Conservation (phyloP, 495 filamentous ascomycete genomes). For the Thozetella sp. region DNA sequence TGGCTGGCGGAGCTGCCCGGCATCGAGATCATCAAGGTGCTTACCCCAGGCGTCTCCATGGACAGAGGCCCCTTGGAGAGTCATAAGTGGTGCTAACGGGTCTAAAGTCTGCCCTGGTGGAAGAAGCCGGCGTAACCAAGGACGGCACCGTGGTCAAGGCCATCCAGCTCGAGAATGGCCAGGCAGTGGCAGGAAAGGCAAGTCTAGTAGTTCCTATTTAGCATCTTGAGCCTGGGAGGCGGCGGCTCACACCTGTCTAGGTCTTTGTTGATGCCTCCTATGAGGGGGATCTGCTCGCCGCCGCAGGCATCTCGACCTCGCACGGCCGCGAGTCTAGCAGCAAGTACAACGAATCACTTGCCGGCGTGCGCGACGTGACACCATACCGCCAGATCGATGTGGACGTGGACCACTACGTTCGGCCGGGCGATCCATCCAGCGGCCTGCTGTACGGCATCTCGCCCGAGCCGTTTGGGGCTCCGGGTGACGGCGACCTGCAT, state of each 20-base stretch:
- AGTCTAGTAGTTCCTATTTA: not conserved
- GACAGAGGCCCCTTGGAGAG: no score
- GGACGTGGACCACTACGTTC: not conserved
- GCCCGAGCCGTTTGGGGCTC: not conserved
- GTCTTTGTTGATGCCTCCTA: not conserved
- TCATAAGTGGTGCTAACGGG: not conserved
- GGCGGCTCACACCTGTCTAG: not conserved
- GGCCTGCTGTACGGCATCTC: not conserved
- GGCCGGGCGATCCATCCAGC: not conserved
- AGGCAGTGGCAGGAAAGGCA: not conserved
- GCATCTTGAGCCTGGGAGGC: not conserved
- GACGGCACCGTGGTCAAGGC: not conserved
- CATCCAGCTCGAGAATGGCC: not conserved
- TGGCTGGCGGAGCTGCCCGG: not conserved
- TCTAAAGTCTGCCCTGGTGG: not conserved
- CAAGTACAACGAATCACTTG: not conserved
- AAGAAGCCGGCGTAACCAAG: not conserved
- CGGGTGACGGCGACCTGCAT: not conserved
- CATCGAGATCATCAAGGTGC: not conserved
- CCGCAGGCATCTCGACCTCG: not conserved
- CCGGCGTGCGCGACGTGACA: not conserved
- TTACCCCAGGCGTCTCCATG: no score
- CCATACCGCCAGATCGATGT: not conserved
- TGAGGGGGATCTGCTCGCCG: not conserved
- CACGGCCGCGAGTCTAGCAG: not conserved